Evolutionary conservation across 2,329 filamentous ascomycete genomes (phyloP).

Genomic region (Chaetomiaceae sp.): DNA sequence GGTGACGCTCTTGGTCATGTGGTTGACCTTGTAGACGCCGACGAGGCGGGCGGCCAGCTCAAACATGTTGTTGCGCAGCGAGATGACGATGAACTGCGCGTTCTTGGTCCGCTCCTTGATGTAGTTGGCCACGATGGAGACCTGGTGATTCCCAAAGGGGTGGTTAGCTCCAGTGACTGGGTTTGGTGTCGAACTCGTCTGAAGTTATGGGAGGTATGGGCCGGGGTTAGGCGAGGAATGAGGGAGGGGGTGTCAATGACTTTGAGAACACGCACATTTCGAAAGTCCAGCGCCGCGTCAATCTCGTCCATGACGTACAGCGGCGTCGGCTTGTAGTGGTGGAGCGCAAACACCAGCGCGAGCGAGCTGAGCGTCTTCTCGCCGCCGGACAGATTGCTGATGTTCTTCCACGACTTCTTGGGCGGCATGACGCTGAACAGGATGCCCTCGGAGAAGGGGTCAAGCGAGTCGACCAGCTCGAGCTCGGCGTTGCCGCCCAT

Average conservation of each 20-base stretch:
- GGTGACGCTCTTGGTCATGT: constrained; percentile 92
- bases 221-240: not conserved
- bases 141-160: constrained; percentile 45
- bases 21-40: constrained; percentile 98
- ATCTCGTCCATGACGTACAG: constrained; percentile 99
- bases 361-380: constrained; percentile 94
- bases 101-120: constrained; percentile 99
- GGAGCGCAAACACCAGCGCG: constrained; percentile 93
- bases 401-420: constrained; percentile 99
- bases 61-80: constrained; percentile 98
- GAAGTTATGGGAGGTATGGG: too few species aligned
- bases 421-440: constrained; percentile 98
- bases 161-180: too few species aligned
- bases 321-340: constrained; percentile 96
- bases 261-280: constrained; percentile 65
- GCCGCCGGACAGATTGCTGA: constrained; percentile 88
- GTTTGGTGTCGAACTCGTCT: too few species aligned
- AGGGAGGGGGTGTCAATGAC: not conserved
- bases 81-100: constrained; percentile 98
- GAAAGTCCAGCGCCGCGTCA: constrained; percentile 93
- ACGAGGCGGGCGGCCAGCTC: constrained; percentile 92
- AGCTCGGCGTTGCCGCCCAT: constrained; percentile 98
- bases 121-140: constrained; percentile 96
- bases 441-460: constrained; percentile 96
- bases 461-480: constrained; percentile 90